Evolutionary conservation across 148 eudicot genomes (phyloP).

Genomic region (Fagopyrum homotropicum): DNA sequence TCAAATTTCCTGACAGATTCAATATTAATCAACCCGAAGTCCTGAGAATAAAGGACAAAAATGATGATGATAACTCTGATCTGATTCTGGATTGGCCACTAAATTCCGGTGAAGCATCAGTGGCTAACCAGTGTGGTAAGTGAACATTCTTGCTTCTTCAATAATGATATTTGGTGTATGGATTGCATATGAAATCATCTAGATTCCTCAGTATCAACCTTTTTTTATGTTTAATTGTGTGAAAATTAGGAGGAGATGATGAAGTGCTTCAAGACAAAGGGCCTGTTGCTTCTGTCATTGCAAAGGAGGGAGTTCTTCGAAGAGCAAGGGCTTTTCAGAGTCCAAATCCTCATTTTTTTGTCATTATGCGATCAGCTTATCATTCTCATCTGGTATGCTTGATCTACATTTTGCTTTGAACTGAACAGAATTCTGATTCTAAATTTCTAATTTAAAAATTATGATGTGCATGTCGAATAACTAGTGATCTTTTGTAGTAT

Average conservation of each 20-base stretch:
- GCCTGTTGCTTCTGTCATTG: constrained; percentile 1
- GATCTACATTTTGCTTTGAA: not conserved
- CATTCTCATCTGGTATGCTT: constrained; percentile 7
- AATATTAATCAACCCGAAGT: not conserved
- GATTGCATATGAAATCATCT: not conserved
- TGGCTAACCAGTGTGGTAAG: not conserved
- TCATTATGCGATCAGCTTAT: constrained; percentile 11
- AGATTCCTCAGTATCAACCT: not conserved
- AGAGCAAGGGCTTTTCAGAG: constrained; percentile 4
- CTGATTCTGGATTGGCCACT: not conserved
- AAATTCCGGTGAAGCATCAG: not conserved
- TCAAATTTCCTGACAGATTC: not conserved
- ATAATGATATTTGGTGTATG: not conserved
- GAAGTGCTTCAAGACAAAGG: constrained; percentile 4
- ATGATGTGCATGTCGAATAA: not conserved
- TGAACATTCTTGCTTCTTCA: not conserved
- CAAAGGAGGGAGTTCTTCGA: not conserved
- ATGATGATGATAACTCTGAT: not conserved
- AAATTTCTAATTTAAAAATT: not conserved
- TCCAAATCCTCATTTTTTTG: constrained; percentile 7
- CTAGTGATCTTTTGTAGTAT: constrained; percentile 1
- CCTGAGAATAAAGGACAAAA: not conserved
- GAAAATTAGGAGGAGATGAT: not conserved
- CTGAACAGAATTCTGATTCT: not conserved
- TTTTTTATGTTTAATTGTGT: not conserved